Percentiles rank a stretch among this genome's conserved stretches.
Evolutionary conservation across 331 rosid genomes (phyloP).

Genomic region (Erythrophleum ivorense): DNA sequence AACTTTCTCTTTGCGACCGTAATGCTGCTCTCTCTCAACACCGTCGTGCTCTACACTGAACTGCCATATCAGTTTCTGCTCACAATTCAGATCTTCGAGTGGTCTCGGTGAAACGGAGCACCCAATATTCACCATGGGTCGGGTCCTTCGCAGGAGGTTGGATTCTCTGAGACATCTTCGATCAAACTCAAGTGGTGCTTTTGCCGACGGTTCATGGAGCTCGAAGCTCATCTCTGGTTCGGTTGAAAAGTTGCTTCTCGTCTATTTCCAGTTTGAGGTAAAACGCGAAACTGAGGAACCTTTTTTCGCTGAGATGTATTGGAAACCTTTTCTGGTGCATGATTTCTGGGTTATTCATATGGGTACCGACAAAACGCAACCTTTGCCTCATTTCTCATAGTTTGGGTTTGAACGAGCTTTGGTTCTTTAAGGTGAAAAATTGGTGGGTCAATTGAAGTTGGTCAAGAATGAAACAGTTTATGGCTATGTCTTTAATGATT

Average conservation of each 20-base stretch:
- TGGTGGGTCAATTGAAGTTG: constrained; percentile 37
- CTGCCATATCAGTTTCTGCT: constrained; percentile 72
- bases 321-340: neutral
- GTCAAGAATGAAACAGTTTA: constrained; percentile 44
- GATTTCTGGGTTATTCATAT: neutral
- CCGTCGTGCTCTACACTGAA: neutral
- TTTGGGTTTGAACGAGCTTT: constrained; percentile 37
- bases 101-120: constrained; percentile 52
- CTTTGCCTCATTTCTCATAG: too few species aligned
- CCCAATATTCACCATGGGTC: constrained; percentile 78
- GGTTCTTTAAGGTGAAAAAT: constrained; percentile 15
- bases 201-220: constrained; percentile 19
- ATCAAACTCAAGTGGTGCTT: constrained; percentile 53
- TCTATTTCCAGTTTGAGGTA: constrained; percentile 54
- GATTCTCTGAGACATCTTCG: constrained; percentile 68
- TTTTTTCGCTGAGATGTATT: neutral
- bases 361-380: constrained; percentile 37
- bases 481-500: constrained; percentile 38
- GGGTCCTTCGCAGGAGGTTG: constrained; percentile 68
- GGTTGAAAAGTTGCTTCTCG: constrained; percentile 82
- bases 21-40: too few species aligned
- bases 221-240: constrained; percentile 41
- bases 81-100: constrained; percentile 56
- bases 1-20: too few species aligned
- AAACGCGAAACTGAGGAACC: neutral